Base-by-base conservation (phyloP, 1,284 basidiomycete genomes). In the Ustilago curta region DNA sequence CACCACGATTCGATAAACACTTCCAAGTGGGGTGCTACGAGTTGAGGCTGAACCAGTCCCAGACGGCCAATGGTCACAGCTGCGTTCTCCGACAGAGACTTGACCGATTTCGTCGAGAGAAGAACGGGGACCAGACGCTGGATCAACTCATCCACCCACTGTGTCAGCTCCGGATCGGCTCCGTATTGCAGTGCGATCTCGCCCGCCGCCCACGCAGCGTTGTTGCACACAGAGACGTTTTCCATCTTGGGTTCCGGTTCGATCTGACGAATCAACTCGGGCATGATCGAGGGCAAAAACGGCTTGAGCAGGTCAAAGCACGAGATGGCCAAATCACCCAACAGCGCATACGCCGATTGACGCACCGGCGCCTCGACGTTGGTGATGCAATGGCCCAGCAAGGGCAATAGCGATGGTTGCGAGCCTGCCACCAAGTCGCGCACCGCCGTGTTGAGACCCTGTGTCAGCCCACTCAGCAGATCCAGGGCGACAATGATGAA, bases 151-250 rank as follows among this genome's bases (percentile, higher is more conserved):
- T 69, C 65, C 5, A 84, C 73, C 79, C 80, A 84, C 45, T 66
- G 80, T 19, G 77, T 74, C 47, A 83, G 61, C 48, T 79, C 81
- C 8, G 75, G 55, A 45, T 80, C 92, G 89, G 80, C 25, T 4
- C 77, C 77, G 59, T 80, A 83, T 57, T 84, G 83, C 43, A 84
- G 78, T 9, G 97, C 94, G 49, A 99, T 93, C 86, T 99, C 97
- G 50, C 97, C 97, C 14, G 96, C 94, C 19, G 94, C 95, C 97
- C 97, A 99, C 1, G 96, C 95, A n/a, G 97, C 97, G 84, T 99
- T 99, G 87, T 99, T 99, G 86, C 94, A 97, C 12, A 97, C 97
- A 75, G 93, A 95, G 70, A 98, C 91, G 83, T 95, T 94, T 85
- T 97, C 94, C 40, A 92, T 89, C 83, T 93, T 92, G 4, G 93